Percentiles rank a stretch among this genome's conserved stretches.
Conservation (phyloP, 306 rosid species). For the Glycine latifolia region DNA sequence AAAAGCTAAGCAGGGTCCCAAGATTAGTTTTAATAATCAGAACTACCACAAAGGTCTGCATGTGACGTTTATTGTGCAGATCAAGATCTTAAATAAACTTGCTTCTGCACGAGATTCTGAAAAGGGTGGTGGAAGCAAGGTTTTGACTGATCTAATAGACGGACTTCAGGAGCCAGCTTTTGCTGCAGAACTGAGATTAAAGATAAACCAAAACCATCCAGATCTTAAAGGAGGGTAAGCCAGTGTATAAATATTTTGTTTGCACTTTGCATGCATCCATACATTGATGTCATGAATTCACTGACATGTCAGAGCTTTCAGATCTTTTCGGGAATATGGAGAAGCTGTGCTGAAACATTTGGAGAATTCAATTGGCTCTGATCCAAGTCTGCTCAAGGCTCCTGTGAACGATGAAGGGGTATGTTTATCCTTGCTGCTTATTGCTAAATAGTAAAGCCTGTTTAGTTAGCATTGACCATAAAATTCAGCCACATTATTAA, state of each 20-base stretch:
- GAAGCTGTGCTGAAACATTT: conserved; percentile 85
- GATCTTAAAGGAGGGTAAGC: conserved; percentile 90
- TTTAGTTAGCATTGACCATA: conserved; percentile 8
- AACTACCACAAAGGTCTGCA: not conserved
- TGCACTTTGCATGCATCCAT: conserved; percentile 23
- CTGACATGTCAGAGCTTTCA: conserved; percentile 54
- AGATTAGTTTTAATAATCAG: conserved; percentile 5
- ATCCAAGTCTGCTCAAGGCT: conserved; percentile 75
- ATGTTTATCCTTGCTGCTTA: conserved; percentile 41
- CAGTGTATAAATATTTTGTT: too few species aligned
- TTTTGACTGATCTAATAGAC: conserved; percentile 77
- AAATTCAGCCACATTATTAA: not conserved
- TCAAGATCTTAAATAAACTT: conserved; percentile 91
- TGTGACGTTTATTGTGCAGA: conserved; percentile 57
- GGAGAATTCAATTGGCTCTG: conserved; percentile 64
- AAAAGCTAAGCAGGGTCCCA: conserved; percentile 13
- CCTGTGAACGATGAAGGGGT: conserved; percentile 94
- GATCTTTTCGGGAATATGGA: conserved; percentile 91
- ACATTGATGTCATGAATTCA: conserved; percentile 43
- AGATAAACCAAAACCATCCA: conserved; percentile 84
- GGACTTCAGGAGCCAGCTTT: conserved; percentile 83
- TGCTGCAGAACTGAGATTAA: conserved; percentile 82
- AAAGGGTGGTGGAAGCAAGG: conserved; percentile 76
- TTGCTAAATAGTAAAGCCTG: conserved; percentile 26
- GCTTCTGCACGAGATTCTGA: conserved; percentile 91